Percentiles rank a stretch among this genome's conserved stretches.
phyloP scores from a whole-genome alignment of 2,329 filamentous ascomycete genomes.

The Tolypocladium sp. region DNA sequence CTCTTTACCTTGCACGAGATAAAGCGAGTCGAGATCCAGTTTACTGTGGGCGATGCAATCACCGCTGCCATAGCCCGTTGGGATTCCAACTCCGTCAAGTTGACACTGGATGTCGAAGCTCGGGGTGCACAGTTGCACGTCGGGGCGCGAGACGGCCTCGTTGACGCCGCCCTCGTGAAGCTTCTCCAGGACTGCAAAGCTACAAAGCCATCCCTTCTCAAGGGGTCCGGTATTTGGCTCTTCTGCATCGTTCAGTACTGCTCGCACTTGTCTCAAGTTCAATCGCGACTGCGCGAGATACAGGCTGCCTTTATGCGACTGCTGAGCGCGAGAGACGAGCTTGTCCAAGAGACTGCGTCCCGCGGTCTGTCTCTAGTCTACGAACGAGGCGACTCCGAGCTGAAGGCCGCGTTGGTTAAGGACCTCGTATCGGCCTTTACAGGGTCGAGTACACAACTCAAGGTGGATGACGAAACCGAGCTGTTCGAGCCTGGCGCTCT shows the following conservation, averaged over 20 bases:
- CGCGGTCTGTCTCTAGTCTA: constrained; percentile 88
- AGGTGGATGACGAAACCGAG: constrained; percentile 84
- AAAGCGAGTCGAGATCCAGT: constrained; percentile 79
- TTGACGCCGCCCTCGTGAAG: constrained; percentile 56
- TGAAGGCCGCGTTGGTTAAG: constrained; percentile 75
- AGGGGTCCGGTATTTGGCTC: constrained; percentile 92
- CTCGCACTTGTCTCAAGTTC: constrained; percentile 66
- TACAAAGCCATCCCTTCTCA: constrained; percentile 81
- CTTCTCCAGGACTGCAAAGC: constrained; percentile 69
- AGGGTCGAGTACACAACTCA: constrained; percentile 62
- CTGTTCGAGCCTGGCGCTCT: constrained; percentile 86
- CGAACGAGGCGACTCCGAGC: constrained; percentile 72
- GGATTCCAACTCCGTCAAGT: constrained; percentile 69
- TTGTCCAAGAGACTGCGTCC: constrained; percentile 92
- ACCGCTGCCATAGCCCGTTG: constrained; percentile 71
- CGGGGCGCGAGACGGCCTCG: constrained; percentile 28
- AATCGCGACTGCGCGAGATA: constrained; percentile 64
- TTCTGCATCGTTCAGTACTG: constrained; percentile 87
- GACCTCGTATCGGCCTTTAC: constrained; percentile 88
- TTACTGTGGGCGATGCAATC: constrained; percentile 82
- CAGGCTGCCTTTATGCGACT: constrained; percentile 84
- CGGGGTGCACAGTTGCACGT: constrained; percentile 22
- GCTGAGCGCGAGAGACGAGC: constrained; percentile 78
- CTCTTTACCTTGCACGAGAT: constrained; percentile 75
- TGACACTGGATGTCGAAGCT: constrained; percentile 66